Conservation (phyloP, 306 rosid genomes). For the Ammopiptanthus mongolicus region DNA sequence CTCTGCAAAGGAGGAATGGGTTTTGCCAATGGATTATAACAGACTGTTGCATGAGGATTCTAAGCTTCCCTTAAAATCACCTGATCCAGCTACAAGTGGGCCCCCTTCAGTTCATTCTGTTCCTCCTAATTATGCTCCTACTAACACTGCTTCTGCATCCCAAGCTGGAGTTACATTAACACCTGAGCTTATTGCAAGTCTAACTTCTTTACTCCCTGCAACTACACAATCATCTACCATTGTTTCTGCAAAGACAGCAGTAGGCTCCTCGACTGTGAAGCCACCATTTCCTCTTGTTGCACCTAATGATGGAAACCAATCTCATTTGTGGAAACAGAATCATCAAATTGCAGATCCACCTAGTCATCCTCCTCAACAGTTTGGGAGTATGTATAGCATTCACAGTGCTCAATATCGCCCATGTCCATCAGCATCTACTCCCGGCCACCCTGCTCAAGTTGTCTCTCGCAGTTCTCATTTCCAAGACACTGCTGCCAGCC, state of each 20-base stretch:
- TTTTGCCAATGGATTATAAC: too few species aligned
- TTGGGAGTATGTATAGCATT: slow-evolving; percentile 40
- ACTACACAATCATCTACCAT: slow-evolving; percentile 46
- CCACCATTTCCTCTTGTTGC: slow-evolving; percentile 41
- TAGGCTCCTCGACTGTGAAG: slow-evolving; percentile 39
- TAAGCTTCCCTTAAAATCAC: too few species aligned
- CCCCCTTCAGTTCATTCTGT: slow-evolving; percentile 45
- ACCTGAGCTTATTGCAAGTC: slow-evolving; percentile 78
- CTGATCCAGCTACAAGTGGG: too few species aligned
- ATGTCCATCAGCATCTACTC: slow-evolving; percentile 43
- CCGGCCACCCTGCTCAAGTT: slow-evolving; percentile 41
- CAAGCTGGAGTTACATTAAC: slow-evolving; percentile 72
- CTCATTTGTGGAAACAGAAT: slow-evolving; percentile 67
- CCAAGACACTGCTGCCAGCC: slow-evolving; percentile 42
- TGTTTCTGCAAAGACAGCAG: slow-evolving; percentile 34
- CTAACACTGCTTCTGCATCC: too few species aligned
- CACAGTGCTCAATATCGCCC: slow-evolving; percentile 51
- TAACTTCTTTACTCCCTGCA: slow-evolving; percentile 64
- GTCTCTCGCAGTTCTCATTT: slow-evolving; percentile 38
- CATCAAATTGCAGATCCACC: slow-evolving; percentile 41
- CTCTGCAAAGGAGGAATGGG: too few species aligned
- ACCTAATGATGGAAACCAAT: slow-evolving; percentile 36
- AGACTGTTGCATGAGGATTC: too few species aligned
- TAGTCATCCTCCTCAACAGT: slow-evolving; percentile 47
- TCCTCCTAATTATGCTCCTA: too few species aligned